A percentile compares a stretch with the other conserved stretches of the same genome.
Conservation (phyloP, 345 rosid species). For the Camelina neglecta region DNA sequence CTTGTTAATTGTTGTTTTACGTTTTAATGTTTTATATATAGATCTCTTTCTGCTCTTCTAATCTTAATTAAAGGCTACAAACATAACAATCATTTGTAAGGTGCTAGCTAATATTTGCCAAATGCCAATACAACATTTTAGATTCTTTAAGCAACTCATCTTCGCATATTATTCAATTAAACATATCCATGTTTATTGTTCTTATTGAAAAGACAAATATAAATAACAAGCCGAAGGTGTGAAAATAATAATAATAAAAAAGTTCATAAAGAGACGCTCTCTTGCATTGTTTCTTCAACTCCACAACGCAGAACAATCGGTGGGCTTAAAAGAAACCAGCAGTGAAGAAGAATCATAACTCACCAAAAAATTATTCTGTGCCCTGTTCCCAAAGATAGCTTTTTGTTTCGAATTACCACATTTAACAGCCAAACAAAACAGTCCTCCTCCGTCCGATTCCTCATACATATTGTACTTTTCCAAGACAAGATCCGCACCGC, state of each 20-base stretch:
- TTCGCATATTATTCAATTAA: too few species aligned
- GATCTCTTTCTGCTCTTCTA: too few species aligned
- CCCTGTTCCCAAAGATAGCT: slow-evolving; percentile 17
- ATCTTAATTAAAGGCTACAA: too few species aligned
- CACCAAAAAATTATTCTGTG: slow-evolving; percentile 29
- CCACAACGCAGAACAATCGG: slow-evolving; percentile 14
- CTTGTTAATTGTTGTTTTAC: too few species aligned
- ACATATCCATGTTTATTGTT: too few species aligned
- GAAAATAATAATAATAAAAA: neutral
- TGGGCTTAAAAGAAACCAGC: slow-evolving; percentile 19
- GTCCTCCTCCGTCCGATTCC: neutral
- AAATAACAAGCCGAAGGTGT: too few species aligned
- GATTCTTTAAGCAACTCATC: too few species aligned
- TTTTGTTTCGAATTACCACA: neutral
- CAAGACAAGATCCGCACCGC: slow-evolving; percentile 26
- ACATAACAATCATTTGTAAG: too few species aligned
- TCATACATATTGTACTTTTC: slow-evolving; percentile 8
- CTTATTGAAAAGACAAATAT: too few species aligned
- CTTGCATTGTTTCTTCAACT: slow-evolving; percentile 10
- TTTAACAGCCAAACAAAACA: neutral
- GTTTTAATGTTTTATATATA: too few species aligned
- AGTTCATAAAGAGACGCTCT: neutral
- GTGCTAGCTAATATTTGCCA: neutral
- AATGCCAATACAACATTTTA: too few species aligned
- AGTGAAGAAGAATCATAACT: slow-evolving; percentile 27